These are phyloP conservation scores for Podaxis sp. DNA, from an alignment of 768 basidiomycete species.

Conservation along the genomic window DNA sequence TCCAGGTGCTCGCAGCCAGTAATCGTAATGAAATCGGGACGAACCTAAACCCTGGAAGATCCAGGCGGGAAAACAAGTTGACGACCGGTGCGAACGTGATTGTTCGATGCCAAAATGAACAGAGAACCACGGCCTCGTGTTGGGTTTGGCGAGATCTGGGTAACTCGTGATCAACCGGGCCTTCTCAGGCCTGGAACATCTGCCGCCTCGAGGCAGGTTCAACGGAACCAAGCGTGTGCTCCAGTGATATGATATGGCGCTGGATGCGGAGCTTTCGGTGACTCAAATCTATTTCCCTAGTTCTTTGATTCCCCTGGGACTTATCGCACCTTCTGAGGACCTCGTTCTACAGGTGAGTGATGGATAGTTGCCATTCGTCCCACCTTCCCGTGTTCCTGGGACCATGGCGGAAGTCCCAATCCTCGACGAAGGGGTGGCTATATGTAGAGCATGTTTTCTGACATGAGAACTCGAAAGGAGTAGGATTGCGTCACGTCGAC, in stretches of 20 bases:
- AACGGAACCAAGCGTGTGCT: background rate
- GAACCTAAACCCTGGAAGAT: background rate
- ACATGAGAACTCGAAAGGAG: background rate
- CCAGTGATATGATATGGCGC: background rate
- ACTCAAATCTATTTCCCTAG: background rate
- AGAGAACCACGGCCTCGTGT: conserved; percentile 7
- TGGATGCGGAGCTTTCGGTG: conserved; percentile 3
- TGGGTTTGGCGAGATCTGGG: background rate
- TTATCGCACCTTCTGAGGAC: too few species aligned
- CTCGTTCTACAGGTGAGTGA: too few species aligned
- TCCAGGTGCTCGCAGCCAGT: background rate
- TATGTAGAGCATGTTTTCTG: background rate
- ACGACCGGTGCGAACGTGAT: background rate
- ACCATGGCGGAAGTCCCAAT: too few species aligned
- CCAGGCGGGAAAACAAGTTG: background rate
- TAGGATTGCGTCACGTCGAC: background rate
- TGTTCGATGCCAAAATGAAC: background rate
- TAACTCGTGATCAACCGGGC: conserved; percentile 12
- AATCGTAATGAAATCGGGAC: background rate
- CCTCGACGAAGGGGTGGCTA: too few species aligned
- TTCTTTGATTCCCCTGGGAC: background rate
- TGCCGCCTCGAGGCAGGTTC: conserved; percentile 9
- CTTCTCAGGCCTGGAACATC: conserved; percentile 2
- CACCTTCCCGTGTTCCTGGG: too few species aligned
- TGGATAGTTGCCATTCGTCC: too few species aligned